Percentiles rank a stretch among this genome's conserved stretches.
Conservation (phyloP, 2,329 filamentous ascomycete species). For the Apiospora hydei region DNA sequence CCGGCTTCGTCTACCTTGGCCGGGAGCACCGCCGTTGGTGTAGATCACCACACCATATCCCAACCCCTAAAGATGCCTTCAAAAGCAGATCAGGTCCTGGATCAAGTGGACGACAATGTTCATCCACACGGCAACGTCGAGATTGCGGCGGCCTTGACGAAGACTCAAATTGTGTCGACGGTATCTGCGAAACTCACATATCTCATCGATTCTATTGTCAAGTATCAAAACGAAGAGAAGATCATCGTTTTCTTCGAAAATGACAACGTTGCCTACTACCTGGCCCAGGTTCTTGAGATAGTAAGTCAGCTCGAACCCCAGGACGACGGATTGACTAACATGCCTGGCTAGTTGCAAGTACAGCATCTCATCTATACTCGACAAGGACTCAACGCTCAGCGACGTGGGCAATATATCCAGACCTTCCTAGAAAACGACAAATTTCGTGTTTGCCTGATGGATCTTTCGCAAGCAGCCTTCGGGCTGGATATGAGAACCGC, state of each 20-base stretch:
- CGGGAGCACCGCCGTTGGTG: slow-evolving; percentile 11
- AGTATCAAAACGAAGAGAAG: slow-evolving; percentile 76
- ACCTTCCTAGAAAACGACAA: slow-evolving; percentile 75
- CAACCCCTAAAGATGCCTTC: background rate
- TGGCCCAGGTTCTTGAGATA: slow-evolving; percentile 82
- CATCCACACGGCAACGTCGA: slow-evolving; percentile 47
- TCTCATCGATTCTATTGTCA: slow-evolving; percentile 74
- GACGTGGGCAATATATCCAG: slow-evolving; percentile 77
- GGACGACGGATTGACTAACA: background rate
- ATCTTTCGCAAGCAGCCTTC: slow-evolving; percentile 86
- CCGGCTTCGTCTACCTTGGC: slow-evolving; percentile 10
- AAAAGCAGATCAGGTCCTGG: background rate
- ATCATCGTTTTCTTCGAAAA: slow-evolving; percentile 93
- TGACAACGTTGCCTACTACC: slow-evolving; percentile 85
- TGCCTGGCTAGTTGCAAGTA: slow-evolving; percentile 57
- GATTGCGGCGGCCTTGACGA: slow-evolving; percentile 59
- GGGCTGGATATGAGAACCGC: slow-evolving; percentile 86
- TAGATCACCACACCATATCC: slow-evolving; percentile 26
- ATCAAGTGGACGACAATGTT: slow-evolving; percentile 19
- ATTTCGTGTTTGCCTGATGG: slow-evolving; percentile 84
- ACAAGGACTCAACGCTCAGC: slow-evolving; percentile 60
- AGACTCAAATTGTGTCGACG: slow-evolving; percentile 75
- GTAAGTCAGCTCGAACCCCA: slow-evolving; percentile 42
- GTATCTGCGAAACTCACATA: slow-evolving; percentile 89
- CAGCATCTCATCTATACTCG: slow-evolving; percentile 73